phyloP scores from a whole-genome alignment of 2,329 filamentous ascomycete species.

The Apiospora malaysiana region DNA sequence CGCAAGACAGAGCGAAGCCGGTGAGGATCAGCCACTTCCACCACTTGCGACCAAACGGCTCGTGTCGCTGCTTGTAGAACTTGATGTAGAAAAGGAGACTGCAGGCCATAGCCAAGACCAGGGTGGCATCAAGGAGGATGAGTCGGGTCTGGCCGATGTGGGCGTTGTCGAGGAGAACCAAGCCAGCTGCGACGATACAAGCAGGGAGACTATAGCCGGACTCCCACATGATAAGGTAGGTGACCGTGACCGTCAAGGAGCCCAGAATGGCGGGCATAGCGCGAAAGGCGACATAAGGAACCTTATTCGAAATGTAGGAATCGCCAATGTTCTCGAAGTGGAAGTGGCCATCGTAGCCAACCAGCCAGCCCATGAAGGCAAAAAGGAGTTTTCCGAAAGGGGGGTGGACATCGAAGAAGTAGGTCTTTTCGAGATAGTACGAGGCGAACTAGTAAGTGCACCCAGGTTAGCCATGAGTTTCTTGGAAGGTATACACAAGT shows the following conservation, averaged over 20 bases:
- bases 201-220: slow-evolving; percentile 96
- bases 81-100: slow-evolving; percentile 94
- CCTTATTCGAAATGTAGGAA: slow-evolving; percentile 95
- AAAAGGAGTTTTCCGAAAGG: slow-evolving; percentile 98
- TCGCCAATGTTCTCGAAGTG: slow-evolving; percentile 99
- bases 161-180: slow-evolving; percentile 95
- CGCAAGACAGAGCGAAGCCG: slow-evolving; percentile 92
- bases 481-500: background rate
- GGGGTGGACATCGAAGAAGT: slow-evolving; percentile 99
- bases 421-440: slow-evolving; percentile 92
- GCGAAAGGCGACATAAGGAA: slow-evolving; percentile 95
- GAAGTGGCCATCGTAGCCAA: slow-evolving; percentile 96
- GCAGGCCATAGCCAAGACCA: slow-evolving; percentile 95
- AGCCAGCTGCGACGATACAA: slow-evolving; percentile 81
- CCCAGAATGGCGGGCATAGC: slow-evolving; percentile 91
- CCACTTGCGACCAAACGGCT: slow-evolving; percentile 93
- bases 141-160: slow-evolving; percentile 96
- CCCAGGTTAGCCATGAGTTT: slow-evolving; percentile 1
- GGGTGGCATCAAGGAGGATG: slow-evolving; percentile 91
- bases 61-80: slow-evolving; percentile 94
- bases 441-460: slow-evolving; percentile 64
- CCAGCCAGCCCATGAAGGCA: slow-evolving; percentile 94
- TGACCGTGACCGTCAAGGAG: slow-evolving; percentile 89
- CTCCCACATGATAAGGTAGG: slow-evolving; percentile 99
- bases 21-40: slow-evolving; percentile 99